Percentiles rank a stretch among this genome's conserved stretches.
Evolutionary conservation across 108 stramenopile species (phyloP).

Genomic region (Bacterosira constricta): DNA sequence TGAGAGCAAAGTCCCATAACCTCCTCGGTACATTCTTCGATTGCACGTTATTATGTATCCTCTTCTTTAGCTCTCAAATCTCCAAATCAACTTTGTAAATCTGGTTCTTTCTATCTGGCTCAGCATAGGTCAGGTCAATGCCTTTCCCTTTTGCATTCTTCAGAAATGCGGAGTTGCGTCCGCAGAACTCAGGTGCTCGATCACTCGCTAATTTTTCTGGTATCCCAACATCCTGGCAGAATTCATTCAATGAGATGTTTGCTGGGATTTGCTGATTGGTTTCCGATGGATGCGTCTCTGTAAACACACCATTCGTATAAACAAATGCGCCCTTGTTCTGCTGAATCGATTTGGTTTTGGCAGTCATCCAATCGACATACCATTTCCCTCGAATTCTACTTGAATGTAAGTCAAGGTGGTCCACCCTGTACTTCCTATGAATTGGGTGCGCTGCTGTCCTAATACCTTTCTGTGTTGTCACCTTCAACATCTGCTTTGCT

Average conservation of each 20-base stretch:
- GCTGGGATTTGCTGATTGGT: background rate
- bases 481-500: conserved; percentile 16
- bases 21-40: conserved; percentile 7
- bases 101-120: conserved; percentile 21
- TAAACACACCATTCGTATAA: background rate
- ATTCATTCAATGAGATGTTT: background rate
- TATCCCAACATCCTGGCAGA: conserved; percentile 21
- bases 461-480: conserved; percentile 46
- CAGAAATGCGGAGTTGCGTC: conserved; percentile 24
- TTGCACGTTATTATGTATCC: conserved; percentile 5
- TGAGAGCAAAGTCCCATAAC: conserved; percentile 42
- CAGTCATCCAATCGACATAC: background rate
- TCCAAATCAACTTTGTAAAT: conserved; percentile 15
- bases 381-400: background rate
- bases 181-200: conserved; percentile 12
- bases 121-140: conserved; percentile 8
- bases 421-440: conserved; percentile 16
- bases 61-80: conserved; percentile 15
- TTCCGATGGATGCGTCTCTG: background rate
- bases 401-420: conserved; percentile 21
- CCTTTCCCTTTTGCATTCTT: background rate
- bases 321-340: conserved; percentile 1
- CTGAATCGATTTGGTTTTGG: background rate
- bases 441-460: conserved; percentile 18
- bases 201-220: conserved; percentile 17